phyloP scores from a whole-genome alignment of 257 asterid species.

The Ocimum tenuiflorum region DNA sequence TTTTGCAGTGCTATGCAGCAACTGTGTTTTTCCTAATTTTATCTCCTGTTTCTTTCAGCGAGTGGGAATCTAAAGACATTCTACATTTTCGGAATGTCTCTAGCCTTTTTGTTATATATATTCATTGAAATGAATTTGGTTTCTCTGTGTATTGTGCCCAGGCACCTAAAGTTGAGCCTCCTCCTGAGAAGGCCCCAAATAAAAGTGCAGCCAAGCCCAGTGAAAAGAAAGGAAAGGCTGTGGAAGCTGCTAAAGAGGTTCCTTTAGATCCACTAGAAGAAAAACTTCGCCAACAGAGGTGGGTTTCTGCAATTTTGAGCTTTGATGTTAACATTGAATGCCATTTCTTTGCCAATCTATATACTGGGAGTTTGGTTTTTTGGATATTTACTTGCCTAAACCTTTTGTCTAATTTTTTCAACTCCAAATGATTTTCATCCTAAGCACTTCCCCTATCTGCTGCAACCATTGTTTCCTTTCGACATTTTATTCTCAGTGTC shows the following conservation, averaged over 20 bases:
- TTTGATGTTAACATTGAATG: not conserved
- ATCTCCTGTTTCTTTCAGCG: too few species aligned
- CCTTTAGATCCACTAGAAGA: conserved; percentile 78
- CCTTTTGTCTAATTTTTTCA: not conserved
- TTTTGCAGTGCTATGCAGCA: too few species aligned
- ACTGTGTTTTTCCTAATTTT: not conserved
- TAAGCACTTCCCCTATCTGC: not conserved
- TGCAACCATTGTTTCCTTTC: not conserved
- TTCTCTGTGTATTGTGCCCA: conserved; percentile 22
- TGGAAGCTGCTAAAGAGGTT: conserved; percentile 41
- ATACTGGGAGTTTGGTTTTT: too few species aligned
- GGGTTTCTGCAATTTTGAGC: not conserved
- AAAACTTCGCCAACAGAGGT: conserved; percentile 94
- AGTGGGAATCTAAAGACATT: not conserved
- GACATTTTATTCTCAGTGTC: not conserved
- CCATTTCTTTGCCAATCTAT: not conserved
- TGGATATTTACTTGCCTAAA: not conserved
- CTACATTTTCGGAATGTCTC: conserved; percentile 6
- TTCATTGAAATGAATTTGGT: not conserved
- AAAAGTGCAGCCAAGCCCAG: conserved; percentile 46
- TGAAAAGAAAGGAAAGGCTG: conserved; percentile 63
- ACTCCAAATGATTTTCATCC: not conserved
- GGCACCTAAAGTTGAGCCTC: conserved; percentile 61
- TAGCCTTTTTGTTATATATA: not conserved
- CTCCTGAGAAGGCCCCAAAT: conserved; percentile 59